Evolutionary conservation across 176 grass and related monocot species (phyloP), one percentile per base, ranked within the genome.

Genomic region (Triticum monococcum): DNA sequence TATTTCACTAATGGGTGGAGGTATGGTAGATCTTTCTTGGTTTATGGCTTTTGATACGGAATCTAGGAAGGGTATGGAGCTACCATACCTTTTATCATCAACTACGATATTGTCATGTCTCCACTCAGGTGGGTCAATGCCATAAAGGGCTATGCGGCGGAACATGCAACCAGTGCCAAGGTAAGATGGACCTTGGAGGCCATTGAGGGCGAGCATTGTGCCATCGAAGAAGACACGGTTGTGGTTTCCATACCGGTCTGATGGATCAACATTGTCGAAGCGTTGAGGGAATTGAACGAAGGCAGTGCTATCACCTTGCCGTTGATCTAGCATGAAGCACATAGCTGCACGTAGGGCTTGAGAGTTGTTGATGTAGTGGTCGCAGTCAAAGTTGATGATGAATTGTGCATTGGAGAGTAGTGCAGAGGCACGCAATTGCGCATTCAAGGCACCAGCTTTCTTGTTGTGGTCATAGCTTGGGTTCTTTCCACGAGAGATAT

Each of bases 181-280:
- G 26, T 86, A 90, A 0, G 63, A 22, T 0, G 88, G 88, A 0
- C 88, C 88, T 28, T 95, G 92, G 18, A 95, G 9, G 2, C 95
- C 95, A 38, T 98, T 93, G 8, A 98, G 93, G 11, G 95, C 95
- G 28, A 84, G 88, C 95, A 98, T 98, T 67, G 92, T 90, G 20
- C 95, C 93, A 17, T 98, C 89, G 3, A 98, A 98, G 87, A 98
- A 98, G 72, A 98, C 95, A 11, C 89, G 46, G 33, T 98, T 95
- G 87, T 98, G 95, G 77, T 98, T 98, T 32, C 91, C 89, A 20
- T 98, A 98, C 1, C 91, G 85, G 50, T 98, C 91, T 0, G 91
- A 90, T 3, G 91, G 95, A 43, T 98, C 95, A 2, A 98, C 94
- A n/a, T 90, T 91, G n/a, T 95, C 91, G 61, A 98, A 98, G 0